These are phyloP conservation scores for Lizonia empirigonia DNA, from an alignment of 2,329 filamentous ascomycete genomes.

Conservation along the genomic window DNA sequence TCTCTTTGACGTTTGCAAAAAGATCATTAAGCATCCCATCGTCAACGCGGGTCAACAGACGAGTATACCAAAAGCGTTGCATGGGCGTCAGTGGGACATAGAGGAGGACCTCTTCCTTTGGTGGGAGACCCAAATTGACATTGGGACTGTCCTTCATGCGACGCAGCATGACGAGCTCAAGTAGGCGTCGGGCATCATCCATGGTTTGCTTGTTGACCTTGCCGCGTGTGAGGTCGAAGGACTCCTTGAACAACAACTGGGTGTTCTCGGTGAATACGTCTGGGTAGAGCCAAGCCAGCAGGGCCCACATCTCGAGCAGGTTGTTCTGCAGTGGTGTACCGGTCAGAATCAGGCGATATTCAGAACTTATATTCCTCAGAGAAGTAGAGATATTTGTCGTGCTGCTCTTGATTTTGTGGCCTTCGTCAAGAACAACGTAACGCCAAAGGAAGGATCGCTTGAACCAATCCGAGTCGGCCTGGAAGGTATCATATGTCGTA, in stretches of 20 bases:
- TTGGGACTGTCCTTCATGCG: slow-evolving; percentile 62
- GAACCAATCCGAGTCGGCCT: slow-evolving; percentile 90
- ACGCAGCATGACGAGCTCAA: slow-evolving; percentile 65
- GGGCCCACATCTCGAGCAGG: slow-evolving; percentile 62
- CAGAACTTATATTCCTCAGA: slow-evolving; percentile 53
- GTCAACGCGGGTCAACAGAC: slow-evolving; percentile 61
- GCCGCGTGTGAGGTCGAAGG: slow-evolving; percentile 62
- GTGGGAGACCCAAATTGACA: slow-evolving; percentile 61
- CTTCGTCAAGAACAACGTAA: slow-evolving; percentile 99
- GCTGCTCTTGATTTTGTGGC: slow-evolving; percentile 97
- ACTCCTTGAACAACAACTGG: slow-evolving; percentile 57
- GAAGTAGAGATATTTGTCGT: slow-evolving; percentile 51
- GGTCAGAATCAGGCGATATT: slow-evolving; percentile 58
- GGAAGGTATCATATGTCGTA: slow-evolving; percentile 98
- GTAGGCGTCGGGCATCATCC: slow-evolving; percentile 57
- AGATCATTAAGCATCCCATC: slow-evolving; percentile 59
- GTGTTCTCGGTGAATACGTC: slow-evolving; percentile 62
- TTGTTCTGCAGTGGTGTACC: slow-evolving; percentile 66
- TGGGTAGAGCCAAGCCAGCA: slow-evolving; percentile 63
- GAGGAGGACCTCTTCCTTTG: slow-evolving; percentile 62
- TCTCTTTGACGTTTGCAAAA: slow-evolving; percentile 55
- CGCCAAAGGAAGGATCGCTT: slow-evolving; percentile 97
- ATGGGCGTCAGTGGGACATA: slow-evolving; percentile 64
- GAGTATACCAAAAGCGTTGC: slow-evolving; percentile 64
- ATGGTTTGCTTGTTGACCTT: slow-evolving; percentile 60